Base-by-base conservation (phyloP, 129 eudicot genomes). In the Helianthus annuus region DNA sequence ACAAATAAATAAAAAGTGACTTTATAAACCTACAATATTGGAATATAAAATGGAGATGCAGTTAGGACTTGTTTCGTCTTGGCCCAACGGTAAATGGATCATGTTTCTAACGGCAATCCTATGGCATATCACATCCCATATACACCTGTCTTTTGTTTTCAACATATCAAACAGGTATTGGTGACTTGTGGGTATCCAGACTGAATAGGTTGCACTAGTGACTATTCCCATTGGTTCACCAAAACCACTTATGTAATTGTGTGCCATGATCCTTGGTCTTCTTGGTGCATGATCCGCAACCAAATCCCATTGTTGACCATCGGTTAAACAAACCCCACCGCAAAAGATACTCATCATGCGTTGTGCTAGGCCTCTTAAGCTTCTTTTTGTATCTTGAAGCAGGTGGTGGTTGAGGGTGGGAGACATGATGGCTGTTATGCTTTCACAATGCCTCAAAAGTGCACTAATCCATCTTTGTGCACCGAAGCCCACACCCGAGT, bases 391-490 rank as follows among this genome's bases (percentile, higher is more conserved):
- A 14, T n/a, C 46, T 52, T 15, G 71, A 12, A 7, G 10, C 36
- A 74, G 15, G 10, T 19, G 61, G 49, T 40, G 2, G 72, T 64
- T 53, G 36, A 19, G 46, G 42, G 53, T 36, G 19, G 71, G 45
- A 9, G 78, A 74, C 10, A 4, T 19, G 14, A 64, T 36, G 16
- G 71, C 45, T 22, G 16, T 52, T 64, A 74, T 19, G 32, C 65
- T 56, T 40, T 64, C 72, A 39, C 64, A 74, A 22, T 74, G 78
- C 4, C 72, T 8, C 15, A 64, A 53, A 0, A 74, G 78, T 64
- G 78, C 78, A 52, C 78, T 64, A 22, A 74, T 64, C 78, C 78
- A 74, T 22, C n/a, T 74, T 40, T 64, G 78, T 40, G 65, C 78
- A 64, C 72, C 78, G 39, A 74, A 74, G 4, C 71, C 78, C 0